Evolutionary conservation across 2,329 filamentous ascomycete species (phyloP), one percentile per base, ranked within the genome.

Genomic region (Kalaharituber pfeilii): DNA sequence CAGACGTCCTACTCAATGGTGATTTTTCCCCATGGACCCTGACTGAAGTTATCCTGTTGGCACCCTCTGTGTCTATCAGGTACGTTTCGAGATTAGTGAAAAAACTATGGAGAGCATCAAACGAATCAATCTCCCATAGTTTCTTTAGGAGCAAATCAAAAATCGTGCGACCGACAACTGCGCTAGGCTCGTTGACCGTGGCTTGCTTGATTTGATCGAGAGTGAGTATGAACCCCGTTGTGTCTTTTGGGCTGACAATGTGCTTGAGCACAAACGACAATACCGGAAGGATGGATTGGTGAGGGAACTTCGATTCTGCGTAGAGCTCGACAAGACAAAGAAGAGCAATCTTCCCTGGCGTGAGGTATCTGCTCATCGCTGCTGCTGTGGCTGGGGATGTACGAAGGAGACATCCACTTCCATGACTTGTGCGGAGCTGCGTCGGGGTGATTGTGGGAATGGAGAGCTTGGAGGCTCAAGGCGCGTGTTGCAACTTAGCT

Each of bases 321-420:
- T 98, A 96, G 53, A 95, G 74, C 63, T 86, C 79, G 52, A 91
- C 76, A 52, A 98, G 76, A 53, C 80, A 78, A 53, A 96, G 75
- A 24, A 95, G 75, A 64, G 83, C 82, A 61, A 96, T 77, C 66
- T 91, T 94, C 62, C 86, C 81, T 11, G 89, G 85, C n/a, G 85
- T 94, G 42, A 47, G 42, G 42, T 47, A 47, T 47, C 42, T 47
- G 42, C 42, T 47, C 42, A 47, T 47, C 11, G 42, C 42, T 18
- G 4, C 2, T 22, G 13, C 3, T 39, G 33, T 39, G 4, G 33
- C 33, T n/a, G 30, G 30, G n/a, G n/a, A n/a, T n/a, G n/a, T n/a
- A n/a, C n/a, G n/a, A n/a, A n/a, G n/a, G n/a, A n/a, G n/a, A n/a
- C n/a, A n/a, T n/a, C n/a, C n/a, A n/a, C n/a, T n/a, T n/a, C n/a